Evolutionary conservation across 169 alveolate species (phyloP).

Genomic region (Cryptosporidium tyzzeri): DNA sequence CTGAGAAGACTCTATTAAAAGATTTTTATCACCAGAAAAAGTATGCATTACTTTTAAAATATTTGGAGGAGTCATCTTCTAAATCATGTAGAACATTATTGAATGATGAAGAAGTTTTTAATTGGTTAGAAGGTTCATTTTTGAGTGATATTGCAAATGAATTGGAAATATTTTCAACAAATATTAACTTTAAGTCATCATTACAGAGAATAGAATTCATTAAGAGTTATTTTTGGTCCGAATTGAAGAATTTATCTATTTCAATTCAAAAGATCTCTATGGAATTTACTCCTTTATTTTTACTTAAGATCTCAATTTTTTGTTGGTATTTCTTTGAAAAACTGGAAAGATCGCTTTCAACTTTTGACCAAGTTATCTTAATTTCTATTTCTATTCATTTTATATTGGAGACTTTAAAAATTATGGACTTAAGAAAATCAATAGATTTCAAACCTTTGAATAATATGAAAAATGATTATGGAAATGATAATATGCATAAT

Average conservation of each 20-base stretch:
- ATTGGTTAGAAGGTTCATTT: slow-evolving; percentile 24
- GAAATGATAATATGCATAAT: too few species aligned
- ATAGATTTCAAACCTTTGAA: too few species aligned
- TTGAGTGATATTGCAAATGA: slow-evolving; percentile 11
- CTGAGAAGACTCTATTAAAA: slow-evolving; percentile 3
- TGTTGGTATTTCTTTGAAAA: slow-evolving; percentile 64
- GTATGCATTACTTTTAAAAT: slow-evolving; percentile 18
- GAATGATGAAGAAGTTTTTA: slow-evolving; percentile 1
- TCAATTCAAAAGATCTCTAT: slow-evolving; percentile 34
- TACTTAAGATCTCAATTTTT: slow-evolving; percentile 20
- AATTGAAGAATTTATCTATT: not conserved
- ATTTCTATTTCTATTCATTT: slow-evolving; percentile 52
- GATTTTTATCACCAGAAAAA: slow-evolving; percentile 13
- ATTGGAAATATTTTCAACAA: not conserved
- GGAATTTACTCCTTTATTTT: slow-evolving; percentile 32
- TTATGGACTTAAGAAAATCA: not conserved
- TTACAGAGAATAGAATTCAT: slow-evolving; percentile 20
- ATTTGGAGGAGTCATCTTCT: slow-evolving; percentile 20
- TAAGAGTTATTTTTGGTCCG: slow-evolving; percentile 24
- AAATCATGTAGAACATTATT: not conserved
- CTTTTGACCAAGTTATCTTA: slow-evolving; percentile 39
- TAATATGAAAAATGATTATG: not conserved
- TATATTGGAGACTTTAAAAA: slow-evolving; percentile 11
- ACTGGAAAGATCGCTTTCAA: slow-evolving; percentile 33
- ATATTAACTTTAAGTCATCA: slow-evolving; percentile 5